phyloP scores from a whole-genome alignment of 2,329 filamentous ascomycete genomes.

The Sporothrix pseudoabietina region DNA sequence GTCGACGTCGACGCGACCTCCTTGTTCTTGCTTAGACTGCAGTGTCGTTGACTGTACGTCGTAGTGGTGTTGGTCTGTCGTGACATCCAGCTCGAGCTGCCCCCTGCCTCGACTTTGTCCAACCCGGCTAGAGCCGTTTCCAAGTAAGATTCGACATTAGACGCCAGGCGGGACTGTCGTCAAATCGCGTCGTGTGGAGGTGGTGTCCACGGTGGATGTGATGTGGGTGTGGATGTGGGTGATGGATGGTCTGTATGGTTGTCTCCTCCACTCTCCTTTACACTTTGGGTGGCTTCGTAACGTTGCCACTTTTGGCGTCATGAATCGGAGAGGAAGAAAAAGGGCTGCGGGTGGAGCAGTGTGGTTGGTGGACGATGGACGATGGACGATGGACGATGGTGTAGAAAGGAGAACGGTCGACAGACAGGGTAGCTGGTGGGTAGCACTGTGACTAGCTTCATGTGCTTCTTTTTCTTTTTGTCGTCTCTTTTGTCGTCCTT shows the following conservation, averaged over 20 bases:
- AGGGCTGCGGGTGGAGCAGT: not conserved
- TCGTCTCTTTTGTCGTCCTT: not conserved
- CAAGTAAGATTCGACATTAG: conserved; percentile 11
- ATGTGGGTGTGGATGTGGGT: not conserved
- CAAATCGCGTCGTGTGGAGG: not conserved
- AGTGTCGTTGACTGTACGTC: not conserved
- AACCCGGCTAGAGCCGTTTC: conserved; percentile 22
- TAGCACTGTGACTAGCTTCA: not conserved
- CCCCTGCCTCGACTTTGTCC: not conserved
- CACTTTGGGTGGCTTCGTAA: not conserved
- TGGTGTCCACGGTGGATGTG: not conserved
- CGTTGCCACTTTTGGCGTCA: conserved; percentile 22
- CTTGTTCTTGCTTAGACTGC: not conserved
- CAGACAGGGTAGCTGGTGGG: not conserved
- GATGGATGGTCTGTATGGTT: not conserved
- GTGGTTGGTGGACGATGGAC: too few species aligned
- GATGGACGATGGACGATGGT: not conserved
- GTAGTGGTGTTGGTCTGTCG: not conserved
- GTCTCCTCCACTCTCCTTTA: not conserved
- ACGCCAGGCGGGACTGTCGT: not conserved
- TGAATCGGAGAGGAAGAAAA: not conserved
- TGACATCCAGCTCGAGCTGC: not conserved
- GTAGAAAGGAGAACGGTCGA: conserved; percentile 4
- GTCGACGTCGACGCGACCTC: not conserved
- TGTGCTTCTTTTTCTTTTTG: not conserved